Percentiles rank a stretch among this genome's conserved stretches.
Evolutionary conservation across 2,329 filamentous ascomycete genomes (phyloP).

Genomic region (Hypoxylon sp.): DNA sequence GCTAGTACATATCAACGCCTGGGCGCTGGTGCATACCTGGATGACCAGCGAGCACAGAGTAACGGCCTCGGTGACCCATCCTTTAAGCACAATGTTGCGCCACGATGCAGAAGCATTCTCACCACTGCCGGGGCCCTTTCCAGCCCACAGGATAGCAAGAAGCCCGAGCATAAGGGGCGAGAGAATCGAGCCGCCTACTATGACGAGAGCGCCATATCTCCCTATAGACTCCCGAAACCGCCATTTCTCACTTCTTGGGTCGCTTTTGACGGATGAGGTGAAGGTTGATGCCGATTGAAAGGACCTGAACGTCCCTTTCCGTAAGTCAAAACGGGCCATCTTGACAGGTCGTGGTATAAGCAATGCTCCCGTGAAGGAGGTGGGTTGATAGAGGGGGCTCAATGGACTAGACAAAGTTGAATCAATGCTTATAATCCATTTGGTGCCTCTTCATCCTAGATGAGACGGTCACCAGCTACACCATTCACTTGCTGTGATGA

Average conservation of each 20-base stretch:
- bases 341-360: neutral
- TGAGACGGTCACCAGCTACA: neutral
- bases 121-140: slow-evolving; percentile 34
- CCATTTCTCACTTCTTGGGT: slow-evolving; percentile 21
- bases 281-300: slow-evolving; percentile 15
- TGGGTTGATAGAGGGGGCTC: neutral
- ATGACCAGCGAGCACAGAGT: slow-evolving; percentile 45
- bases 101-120: slow-evolving; percentile 34
- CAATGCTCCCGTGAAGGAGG: neutral
- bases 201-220: slow-evolving; percentile 32
- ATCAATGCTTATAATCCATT: neutral
- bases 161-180: slow-evolving; percentile 42
- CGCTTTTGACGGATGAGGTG: slow-evolving; percentile 8
- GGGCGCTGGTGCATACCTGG: slow-evolving; percentile 38
- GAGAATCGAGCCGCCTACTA: slow-evolving; percentile 38
- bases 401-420: neutral
- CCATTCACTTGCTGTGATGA: neutral
- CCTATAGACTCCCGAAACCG: slow-evolving; percentile 31
- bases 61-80: slow-evolving; percentile 41
- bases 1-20: slow-evolving; percentile 46
- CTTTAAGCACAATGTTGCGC: slow-evolving; percentile 44
- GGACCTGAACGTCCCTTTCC: slow-evolving; percentile 20
- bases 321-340: slow-evolving; percentile 10
- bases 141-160: slow-evolving; percentile 43
- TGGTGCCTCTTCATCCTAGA: neutral